phyloP scores from a whole-genome alignment of 176 grass and related monocot genomes.

The Cymbopogon citratus region DNA sequence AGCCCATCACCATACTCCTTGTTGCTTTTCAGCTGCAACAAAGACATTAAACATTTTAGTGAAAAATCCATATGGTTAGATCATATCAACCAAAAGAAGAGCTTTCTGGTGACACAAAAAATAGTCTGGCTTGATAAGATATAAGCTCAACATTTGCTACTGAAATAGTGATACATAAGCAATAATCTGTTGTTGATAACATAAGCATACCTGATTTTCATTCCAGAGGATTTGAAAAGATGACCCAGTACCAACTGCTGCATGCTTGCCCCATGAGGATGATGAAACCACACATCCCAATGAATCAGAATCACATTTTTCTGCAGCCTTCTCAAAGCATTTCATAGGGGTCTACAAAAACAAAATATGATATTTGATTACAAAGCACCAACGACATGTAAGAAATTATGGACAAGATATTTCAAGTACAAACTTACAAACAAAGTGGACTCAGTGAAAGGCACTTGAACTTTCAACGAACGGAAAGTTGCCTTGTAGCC shows the following conservation, averaged over 20 bases:
- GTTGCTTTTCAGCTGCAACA: slow-evolving; percentile 55
- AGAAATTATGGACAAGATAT: slow-evolving; percentile 8
- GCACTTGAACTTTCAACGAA: slow-evolving; percentile 97
- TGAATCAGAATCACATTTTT: slow-evolving; percentile 87
- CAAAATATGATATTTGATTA: slow-evolving; percentile 7
- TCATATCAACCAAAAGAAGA: slow-evolving; percentile 8
- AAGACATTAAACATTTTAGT: slow-evolving; percentile 14
- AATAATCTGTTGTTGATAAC: not conserved
- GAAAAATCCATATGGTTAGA: slow-evolving; percentile 9
- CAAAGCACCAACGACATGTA: slow-evolving; percentile 13
- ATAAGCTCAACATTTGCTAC: not conserved
- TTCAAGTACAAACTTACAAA: slow-evolving; percentile 57
- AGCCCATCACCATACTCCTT: slow-evolving; percentile 68
- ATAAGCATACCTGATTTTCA: slow-evolving; percentile 62
- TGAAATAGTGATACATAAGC: slow-evolving; percentile 2
- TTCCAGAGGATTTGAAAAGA: slow-evolving; percentile 96
- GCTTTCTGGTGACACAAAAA: slow-evolving; percentile 14
- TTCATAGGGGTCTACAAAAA: slow-evolving; percentile 91
- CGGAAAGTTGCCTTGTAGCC: slow-evolving; percentile 80
- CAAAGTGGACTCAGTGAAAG: slow-evolving; percentile 90
- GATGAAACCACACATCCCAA: slow-evolving; percentile 81
- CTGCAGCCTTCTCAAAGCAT: slow-evolving; percentile 91
- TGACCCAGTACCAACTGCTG: slow-evolving; percentile 77
- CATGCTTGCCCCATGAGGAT: slow-evolving; percentile 87
- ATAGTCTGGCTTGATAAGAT: not conserved